Evolutionary conservation across 768 basidiomycete genomes (phyloP).

Genomic region (Lactarius sanguifluus): DNA sequence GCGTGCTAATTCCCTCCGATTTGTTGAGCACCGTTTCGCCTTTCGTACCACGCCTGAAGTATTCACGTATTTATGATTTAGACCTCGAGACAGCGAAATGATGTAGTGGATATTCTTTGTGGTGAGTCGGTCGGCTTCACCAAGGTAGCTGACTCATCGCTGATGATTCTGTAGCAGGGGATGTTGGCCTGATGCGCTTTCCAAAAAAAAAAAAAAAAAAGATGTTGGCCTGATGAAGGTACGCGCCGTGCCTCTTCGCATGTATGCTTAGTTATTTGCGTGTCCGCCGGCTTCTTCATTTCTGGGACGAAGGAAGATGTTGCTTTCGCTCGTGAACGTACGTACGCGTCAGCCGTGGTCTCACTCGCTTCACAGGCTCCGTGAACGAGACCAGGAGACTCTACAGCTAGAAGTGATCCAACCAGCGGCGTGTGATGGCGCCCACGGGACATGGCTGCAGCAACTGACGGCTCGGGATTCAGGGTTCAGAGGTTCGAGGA

Average conservation of each 20-base stretch:
- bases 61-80: neutral
- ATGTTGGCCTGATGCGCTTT: slow-evolving; percentile 90
- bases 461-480: no score
- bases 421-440: no score
- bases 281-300: slow-evolving; percentile 66
- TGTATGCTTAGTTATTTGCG: neutral
- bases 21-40: slow-evolving; percentile 38
- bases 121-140: slow-evolving; percentile 38
- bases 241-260: neutral
- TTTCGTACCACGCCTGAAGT: slow-evolving; percentile 44
- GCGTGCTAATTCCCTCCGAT: neutral
- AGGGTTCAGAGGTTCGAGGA: no score
- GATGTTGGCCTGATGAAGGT: no score
- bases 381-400: slow-evolving; percentile 78
- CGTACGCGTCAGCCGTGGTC: slow-evolving; percentile 27
- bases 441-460: no score
- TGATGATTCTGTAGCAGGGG: no score
- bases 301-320: slow-evolving; percentile 63
- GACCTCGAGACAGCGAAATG: slow-evolving; percentile 45
- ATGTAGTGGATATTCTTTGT: slow-evolving; percentile 89
- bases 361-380: slow-evolving; percentile 52
- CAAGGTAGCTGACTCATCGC: neutral
- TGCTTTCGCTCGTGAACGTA: slow-evolving; percentile 66
- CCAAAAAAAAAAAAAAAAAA: no score
- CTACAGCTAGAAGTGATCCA: no score